Percentiles rank a stretch among this genome's conserved stretches.
Evolutionary conservation across 2,329 filamentous ascomycete genomes (phyloP).

Genomic region (Xylariaceae sp.): DNA sequence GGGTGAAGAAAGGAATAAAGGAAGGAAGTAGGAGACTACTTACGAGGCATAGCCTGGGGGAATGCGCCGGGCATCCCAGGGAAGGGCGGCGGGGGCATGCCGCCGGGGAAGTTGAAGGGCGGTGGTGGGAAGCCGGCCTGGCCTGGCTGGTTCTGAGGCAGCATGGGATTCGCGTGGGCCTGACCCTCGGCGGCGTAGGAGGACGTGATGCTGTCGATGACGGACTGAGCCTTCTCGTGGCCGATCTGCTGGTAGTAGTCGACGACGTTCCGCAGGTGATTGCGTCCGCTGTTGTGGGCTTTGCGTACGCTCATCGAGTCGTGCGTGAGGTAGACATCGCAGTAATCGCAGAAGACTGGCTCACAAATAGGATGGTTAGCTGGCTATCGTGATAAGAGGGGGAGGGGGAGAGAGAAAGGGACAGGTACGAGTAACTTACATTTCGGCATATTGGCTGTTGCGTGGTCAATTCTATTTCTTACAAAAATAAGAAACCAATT

Average conservation of each 20-base stretch:
- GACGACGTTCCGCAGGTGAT: slow-evolving; percentile 95
- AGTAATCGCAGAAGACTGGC: slow-evolving; percentile 91
- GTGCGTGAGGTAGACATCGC: slow-evolving; percentile 99
- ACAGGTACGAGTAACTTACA: slow-evolving; percentile 57
- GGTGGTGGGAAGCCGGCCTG: slow-evolving; percentile 37
- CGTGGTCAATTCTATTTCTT: slow-evolving; percentile 8
- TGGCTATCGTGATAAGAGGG: slow-evolving; percentile 1
- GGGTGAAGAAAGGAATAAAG: too few species aligned
- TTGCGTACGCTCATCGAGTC: slow-evolving; percentile 99
- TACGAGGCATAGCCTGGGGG: slow-evolving; percentile 57
- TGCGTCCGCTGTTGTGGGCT: slow-evolving; percentile 94
- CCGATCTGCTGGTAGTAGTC: slow-evolving; percentile 99
- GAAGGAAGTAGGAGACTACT: slow-evolving; percentile 34
- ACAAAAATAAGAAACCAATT: neutral
- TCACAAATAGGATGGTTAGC: slow-evolving; percentile 24
- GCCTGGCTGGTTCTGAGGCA: slow-evolving; percentile 67
- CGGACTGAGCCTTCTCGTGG: slow-evolving; percentile 96
- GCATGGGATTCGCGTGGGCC: slow-evolving; percentile 81
- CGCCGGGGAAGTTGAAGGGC: slow-evolving; percentile 39
- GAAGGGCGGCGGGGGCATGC: slow-evolving; percentile 50
- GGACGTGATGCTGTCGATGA: slow-evolving; percentile 96
- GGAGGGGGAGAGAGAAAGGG: slow-evolving; percentile 41
- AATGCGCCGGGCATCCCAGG: slow-evolving; percentile 34
- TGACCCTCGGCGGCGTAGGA: slow-evolving; percentile 96
- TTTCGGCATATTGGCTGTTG: slow-evolving; percentile 72